Evolutionary conservation across 1,284 basidiomycete genomes (phyloP).

Genomic region (Singerocomus rubriflavus): DNA sequence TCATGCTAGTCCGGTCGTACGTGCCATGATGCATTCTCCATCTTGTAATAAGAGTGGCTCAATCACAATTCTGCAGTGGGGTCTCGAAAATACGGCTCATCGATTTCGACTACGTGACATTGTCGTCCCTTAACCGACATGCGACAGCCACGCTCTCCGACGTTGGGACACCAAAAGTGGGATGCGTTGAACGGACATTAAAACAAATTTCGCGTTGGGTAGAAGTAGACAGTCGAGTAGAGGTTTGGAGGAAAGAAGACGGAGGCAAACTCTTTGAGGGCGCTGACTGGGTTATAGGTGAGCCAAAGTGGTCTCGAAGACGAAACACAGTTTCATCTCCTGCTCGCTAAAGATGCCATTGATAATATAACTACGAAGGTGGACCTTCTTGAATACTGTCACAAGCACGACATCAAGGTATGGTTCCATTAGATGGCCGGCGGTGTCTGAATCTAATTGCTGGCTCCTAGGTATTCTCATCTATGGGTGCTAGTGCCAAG

Average conservation of each 20-base stretch:
- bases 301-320: constrained; percentile 21
- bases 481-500: constrained; percentile 98
- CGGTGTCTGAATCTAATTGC: constrained; percentile 2
- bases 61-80: constrained; percentile 45
- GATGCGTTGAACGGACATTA: constrained; percentile 72
- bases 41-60: not conserved
- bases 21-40: constrained; percentile 31
- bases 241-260: constrained; percentile 80
- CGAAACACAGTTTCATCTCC: constrained; percentile 14
- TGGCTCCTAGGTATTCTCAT: constrained; percentile 76
- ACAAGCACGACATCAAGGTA: constrained; percentile 72
- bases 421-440: not conserved
- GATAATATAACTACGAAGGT: constrained; percentile 97
- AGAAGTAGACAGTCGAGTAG: constrained; percentile 78
- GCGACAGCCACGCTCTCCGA: constrained; percentile 89
- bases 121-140: constrained; percentile 92
- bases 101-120: constrained; percentile 92
- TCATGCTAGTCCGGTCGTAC: constrained; percentile 89
- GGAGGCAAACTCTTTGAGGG: constrained; percentile 72
- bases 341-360: constrained; percentile 69
- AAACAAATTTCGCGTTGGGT: constrained; percentile 69
- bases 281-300: constrained; percentile 88
- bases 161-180: constrained; percentile 95
- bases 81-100: constrained; percentile 71
- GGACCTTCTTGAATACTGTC: constrained; percentile 82